Percentiles rank a stretch among this genome's conserved stretches.
Evolutionary conservation across 2,329 filamentous ascomycete species (phyloP).

Genomic region (Sporothrix phasma): DNA sequence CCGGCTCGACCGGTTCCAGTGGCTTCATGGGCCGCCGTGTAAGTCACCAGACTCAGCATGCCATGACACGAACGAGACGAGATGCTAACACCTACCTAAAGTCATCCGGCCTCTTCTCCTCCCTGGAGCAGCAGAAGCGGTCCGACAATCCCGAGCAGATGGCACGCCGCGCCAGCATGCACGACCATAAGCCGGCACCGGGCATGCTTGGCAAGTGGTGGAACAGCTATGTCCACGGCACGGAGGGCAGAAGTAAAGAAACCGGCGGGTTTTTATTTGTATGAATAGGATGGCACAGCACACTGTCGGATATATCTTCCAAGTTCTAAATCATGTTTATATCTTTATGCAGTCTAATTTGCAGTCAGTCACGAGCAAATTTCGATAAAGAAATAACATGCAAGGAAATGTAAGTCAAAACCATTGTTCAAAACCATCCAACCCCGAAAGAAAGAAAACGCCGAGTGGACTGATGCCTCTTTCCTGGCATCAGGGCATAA

Average conservation of each 20-base stretch:
- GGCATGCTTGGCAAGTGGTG: constrained; percentile 47
- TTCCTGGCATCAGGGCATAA: no score
- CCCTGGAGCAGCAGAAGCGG: constrained; percentile 43
- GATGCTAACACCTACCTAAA: background rate
- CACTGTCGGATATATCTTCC: background rate
- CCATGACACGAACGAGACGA: background rate
- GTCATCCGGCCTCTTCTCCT: constrained; percentile 38
- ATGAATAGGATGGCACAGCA: background rate
- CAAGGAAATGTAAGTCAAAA: background rate
- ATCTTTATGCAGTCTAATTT: no score
- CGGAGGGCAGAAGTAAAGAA: background rate
- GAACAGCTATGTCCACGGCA: constrained; percentile 38
- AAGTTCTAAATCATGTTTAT: background rate
- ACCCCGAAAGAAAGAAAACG: background rate
- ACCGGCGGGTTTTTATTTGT: background rate
- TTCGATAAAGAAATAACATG: background rate
- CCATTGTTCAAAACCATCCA: no score
- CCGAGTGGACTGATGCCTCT: no score
- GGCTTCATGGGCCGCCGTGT: constrained; percentile 18
- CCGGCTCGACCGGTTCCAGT: constrained; percentile 7
- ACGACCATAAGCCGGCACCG: constrained; percentile 40
- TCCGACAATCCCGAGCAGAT: constrained; percentile 30
- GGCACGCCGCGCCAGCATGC: constrained; percentile 45
- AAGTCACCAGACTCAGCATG: background rate
- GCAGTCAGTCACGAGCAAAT: background rate